phyloP scores from a whole-genome alignment of 2,329 filamentous ascomycete genomes.

The Penicillium digitatum region DNA sequence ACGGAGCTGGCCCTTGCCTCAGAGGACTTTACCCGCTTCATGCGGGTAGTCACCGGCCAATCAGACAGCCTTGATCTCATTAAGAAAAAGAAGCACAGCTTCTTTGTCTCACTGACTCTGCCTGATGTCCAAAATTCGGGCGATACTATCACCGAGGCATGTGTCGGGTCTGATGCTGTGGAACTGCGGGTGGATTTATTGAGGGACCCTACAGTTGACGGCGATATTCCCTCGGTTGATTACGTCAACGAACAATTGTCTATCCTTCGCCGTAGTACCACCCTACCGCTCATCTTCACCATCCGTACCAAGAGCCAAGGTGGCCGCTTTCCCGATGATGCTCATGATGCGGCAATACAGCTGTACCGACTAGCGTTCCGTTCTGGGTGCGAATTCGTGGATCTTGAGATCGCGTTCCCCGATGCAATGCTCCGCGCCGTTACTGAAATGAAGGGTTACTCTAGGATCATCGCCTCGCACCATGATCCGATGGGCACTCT shows the following conservation, averaged over 20 bases:
- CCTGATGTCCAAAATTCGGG: constrained; percentile 65
- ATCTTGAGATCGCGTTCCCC: constrained; percentile 84
- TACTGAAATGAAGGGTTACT: constrained; percentile 64
- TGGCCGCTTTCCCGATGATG: constrained; percentile 77
- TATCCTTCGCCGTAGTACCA: constrained; percentile 66
- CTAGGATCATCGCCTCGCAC: constrained; percentile 89
- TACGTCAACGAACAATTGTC: constrained; percentile 80
- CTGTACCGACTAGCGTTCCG: constrained; percentile 77
- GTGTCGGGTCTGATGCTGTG: constrained; percentile 85
- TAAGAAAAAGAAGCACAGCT: constrained; percentile 67
- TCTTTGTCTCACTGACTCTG: constrained; percentile 88
- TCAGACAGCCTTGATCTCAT: constrained; percentile 53
- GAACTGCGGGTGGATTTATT: constrained; percentile 92
- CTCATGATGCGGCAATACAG: constrained; percentile 63
- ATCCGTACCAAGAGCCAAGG: constrained; percentile 81
- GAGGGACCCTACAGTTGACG: constrained; percentile 60
- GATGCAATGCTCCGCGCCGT: constrained; percentile 69
- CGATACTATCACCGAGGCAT: constrained; percentile 64
- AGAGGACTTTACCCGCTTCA: constrained; percentile 69
- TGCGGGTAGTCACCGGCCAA: constrained; percentile 65
- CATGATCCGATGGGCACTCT: constrained; percentile 77
- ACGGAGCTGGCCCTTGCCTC: constrained; percentile 52
- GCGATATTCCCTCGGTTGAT: constrained; percentile 61
- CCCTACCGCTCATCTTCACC: constrained; percentile 86
- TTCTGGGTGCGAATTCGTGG: constrained; percentile 85